Evolutionary conservation across 371 early-diverging fungal species (phyloP), one percentile per base, ranked within the genome.

Genomic region (Cokeromyces recurvatus): DNA sequence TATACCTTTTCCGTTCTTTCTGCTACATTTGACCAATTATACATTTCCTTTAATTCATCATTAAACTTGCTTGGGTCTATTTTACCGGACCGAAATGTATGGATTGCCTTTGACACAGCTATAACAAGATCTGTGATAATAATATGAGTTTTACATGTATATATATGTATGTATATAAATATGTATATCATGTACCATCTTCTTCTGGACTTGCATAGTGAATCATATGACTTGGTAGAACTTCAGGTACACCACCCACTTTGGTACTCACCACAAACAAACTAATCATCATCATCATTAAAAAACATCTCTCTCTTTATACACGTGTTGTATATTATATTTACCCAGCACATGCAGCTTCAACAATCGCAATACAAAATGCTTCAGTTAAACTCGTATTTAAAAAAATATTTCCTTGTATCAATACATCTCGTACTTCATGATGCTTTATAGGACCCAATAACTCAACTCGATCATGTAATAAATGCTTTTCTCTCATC

Each of bases 361-460:
- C 99, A 15, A 99, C 91, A 43, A 99, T 97, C 9, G 95, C 94
- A 47, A 99, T 98, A 66, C 99, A 98, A 62, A 99, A 99, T 2
- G 99, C 98, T 55, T 99, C 99, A 1, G 99, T 99, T 58, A 99
- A 75, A 37, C 96, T 95, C 12, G 99, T 97, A 62, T 99, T 99
- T 29, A 99, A 72, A 57, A 99, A 99, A 8, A 99, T 95, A 51
- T 98, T 86, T 19, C 98, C 97, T 46, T 90, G 88, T n/a, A 93
- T 85, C 24, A 99, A 66, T 9, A 92, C 92, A 44, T 88, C 77
- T 10, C 93, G 81, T 3, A 99, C 92, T 51, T 94, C 73, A 29
- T 86, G 81, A 45, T 95, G 92, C 39, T 82, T 74, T 29, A 98
- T 81, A 0, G 87, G 78, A 2, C 98, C 99, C n/a, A 99, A 53